These are phyloP conservation scores for Croton setiger DNA, from an alignment of 441 rosid genomes.

Conservation along the genomic window DNA sequence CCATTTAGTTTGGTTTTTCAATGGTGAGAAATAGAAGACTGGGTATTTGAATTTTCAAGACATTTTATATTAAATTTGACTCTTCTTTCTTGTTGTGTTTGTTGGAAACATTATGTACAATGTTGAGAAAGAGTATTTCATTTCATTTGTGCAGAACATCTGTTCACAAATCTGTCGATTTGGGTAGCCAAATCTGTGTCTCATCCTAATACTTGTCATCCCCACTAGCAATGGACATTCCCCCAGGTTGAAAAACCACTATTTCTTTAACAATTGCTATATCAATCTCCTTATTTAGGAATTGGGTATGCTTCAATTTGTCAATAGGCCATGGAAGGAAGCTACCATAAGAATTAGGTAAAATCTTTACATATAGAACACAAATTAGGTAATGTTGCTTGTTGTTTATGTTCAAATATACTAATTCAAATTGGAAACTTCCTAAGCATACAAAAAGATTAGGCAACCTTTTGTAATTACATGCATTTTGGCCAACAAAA, in stretches of 20 bases:
- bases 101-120: no score
- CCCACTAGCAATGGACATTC: no score
- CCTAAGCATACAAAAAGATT: neutral
- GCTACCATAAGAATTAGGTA: neutral
- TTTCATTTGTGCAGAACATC: no score
- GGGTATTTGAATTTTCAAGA: no score
- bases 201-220: no score
- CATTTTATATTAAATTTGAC: no score
- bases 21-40: no score
- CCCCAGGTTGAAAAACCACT: neutral
- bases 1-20: no score
- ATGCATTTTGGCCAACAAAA: neutral
- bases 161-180: no score
- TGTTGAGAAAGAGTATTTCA: no score
- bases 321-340: neutral
- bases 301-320: neutral
- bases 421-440: conserved; percentile 1
- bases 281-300: neutral
- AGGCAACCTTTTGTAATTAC: neutral
- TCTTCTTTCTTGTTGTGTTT: no score
- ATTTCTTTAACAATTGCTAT: neutral
- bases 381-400: neutral
- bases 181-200: no score
- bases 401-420: neutral
- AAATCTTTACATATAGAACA: neutral